phyloP scores from a whole-genome alignment of 305 asterid genomes.

The Fraxinus baroniana region DNA sequence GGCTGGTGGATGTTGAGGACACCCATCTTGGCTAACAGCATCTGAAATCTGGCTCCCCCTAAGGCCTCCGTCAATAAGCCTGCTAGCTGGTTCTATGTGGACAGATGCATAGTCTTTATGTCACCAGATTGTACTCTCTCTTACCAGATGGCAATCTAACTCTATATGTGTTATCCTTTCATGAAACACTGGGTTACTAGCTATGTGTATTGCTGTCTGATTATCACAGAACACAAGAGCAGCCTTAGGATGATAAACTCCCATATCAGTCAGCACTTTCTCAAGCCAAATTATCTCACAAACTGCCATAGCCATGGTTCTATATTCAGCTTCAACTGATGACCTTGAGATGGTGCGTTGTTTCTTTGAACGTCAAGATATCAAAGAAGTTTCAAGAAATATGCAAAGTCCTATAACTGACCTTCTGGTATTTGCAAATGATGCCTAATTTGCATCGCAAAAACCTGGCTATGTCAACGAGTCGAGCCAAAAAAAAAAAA shows the following conservation, averaged over 20 bases:
- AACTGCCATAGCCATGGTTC: too few species aligned
- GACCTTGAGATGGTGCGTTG: neutral
- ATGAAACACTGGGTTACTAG: neutral
- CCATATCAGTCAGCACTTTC: neutral
- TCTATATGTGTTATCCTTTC: neutral
- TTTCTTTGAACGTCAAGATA: neutral
- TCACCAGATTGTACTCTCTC: neutral
- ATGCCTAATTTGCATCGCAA: neutral
- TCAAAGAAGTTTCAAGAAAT: neutral
- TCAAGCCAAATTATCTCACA: neutral
- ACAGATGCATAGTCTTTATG: neutral
- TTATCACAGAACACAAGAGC: neutral
- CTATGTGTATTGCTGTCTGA: neutral
- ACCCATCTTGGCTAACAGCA: neutral
- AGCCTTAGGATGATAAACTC: neutral
- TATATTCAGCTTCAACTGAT: too few species aligned
- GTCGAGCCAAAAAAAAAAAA: too few species aligned
- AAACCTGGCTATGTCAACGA: neutral
- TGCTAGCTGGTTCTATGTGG: neutral
- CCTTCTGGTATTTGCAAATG: neutral
- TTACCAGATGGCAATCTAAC: neutral
- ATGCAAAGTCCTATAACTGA: neutral
- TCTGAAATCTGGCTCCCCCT: neutral
- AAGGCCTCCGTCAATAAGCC: neutral
- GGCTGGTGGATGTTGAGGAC: neutral